These are phyloP conservation scores for Thalassiosira profunda DNA, from an alignment of 108 stramenopile genomes.

Conservation along the genomic window DNA sequence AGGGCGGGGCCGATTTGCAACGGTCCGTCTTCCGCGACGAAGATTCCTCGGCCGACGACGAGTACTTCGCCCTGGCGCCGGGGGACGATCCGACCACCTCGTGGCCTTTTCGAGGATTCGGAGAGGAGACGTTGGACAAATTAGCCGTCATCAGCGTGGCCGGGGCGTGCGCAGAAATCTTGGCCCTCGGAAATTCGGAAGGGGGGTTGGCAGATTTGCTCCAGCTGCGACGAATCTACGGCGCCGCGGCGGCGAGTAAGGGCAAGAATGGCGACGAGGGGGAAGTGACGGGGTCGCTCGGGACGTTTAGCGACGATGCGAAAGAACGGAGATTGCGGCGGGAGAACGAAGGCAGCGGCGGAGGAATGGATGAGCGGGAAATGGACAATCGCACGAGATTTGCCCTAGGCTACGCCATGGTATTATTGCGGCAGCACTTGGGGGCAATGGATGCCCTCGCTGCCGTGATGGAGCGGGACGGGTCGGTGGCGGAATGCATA, in stretches of 20 bases:
- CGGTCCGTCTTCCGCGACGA: constrained; percentile 78
- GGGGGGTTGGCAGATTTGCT: constrained; percentile 80
- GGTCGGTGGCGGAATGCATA: constrained; percentile 77
- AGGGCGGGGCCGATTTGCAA: constrained; percentile 50
- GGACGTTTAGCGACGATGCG: constrained; percentile 41
- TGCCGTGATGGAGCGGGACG: constrained; percentile 76
- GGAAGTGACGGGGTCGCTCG: not conserved
- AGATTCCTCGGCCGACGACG: constrained; percentile 47
- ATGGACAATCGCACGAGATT: constrained; percentile 82
- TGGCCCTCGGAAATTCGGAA: constrained; percentile 76
- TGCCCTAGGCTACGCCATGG: constrained; percentile 80
- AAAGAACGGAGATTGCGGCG: constrained; percentile 36
- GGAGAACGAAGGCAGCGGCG: not conserved
- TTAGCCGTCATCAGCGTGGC: constrained; percentile 81
- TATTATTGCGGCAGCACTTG: constrained; percentile 70
- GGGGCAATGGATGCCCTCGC: constrained; percentile 84
- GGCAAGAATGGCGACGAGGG: not conserved
- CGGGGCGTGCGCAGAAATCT: constrained; percentile 85
- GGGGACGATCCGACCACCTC: constrained; percentile 64
- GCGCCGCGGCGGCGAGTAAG: constrained; percentile 28
- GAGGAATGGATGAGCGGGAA: constrained; percentile 68
- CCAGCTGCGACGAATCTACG: constrained; percentile 64
- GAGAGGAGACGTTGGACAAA: constrained; percentile 77
- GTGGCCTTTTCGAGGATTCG: constrained; percentile 88
- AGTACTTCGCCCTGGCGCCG: constrained; percentile 57